A percentile compares a stretch with the other conserved stretches of the same genome.
phyloP scores from a whole-genome alignment of 1,139 yeast species.

The Yamadazyma taylorii region DNA sequence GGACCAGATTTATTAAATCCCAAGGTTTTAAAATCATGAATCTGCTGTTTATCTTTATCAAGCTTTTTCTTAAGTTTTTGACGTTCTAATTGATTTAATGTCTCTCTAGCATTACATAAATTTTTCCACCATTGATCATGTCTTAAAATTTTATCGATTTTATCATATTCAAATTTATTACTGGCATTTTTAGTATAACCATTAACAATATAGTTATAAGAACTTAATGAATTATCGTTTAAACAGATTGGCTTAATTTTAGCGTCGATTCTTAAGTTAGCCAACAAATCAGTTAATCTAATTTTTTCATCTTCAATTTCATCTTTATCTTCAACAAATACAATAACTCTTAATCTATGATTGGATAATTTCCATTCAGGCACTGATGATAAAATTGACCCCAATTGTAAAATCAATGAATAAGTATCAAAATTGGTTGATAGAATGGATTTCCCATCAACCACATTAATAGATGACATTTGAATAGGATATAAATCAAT shows the following conservation, averaged over 20 bases:
- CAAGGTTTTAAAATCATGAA: constrained; percentile 21
- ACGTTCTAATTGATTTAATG: constrained; percentile 37
- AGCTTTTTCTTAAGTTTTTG: constrained; percentile 15
- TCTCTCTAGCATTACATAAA: constrained; percentile 54
- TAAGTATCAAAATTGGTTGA: constrained; percentile 94
- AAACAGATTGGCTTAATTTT: constrained; percentile 70
- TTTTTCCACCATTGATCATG: constrained; percentile 68
- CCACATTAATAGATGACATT: constrained; percentile 79
- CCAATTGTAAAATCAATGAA: constrained; percentile 86
- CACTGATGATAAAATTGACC: constrained; percentile 88
- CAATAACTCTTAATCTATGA: constrained; percentile 75
- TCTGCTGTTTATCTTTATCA: constrained; percentile 4
- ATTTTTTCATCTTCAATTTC: constrained; percentile 71
- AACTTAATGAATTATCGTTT: constrained; percentile 54
- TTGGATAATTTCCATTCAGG: constrained; percentile 81
- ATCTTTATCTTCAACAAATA: constrained; percentile 74
- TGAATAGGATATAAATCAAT: constrained; percentile 95
- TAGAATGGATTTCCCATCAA: constrained; percentile 66
- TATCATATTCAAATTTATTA: constrained; percentile 29
- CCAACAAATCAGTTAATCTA: constrained; percentile 62
- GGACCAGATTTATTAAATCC: constrained; percentile 23
- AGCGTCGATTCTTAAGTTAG: constrained; percentile 81
- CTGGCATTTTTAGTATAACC: constrained; percentile 46
- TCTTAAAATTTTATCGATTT: constrained; percentile 32
- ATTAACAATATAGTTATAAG: constrained; percentile 75